Percentiles rank a stretch among this genome's conserved stretches.
Conservation (phyloP, 345 rosid species). For the Salix dunnii region DNA sequence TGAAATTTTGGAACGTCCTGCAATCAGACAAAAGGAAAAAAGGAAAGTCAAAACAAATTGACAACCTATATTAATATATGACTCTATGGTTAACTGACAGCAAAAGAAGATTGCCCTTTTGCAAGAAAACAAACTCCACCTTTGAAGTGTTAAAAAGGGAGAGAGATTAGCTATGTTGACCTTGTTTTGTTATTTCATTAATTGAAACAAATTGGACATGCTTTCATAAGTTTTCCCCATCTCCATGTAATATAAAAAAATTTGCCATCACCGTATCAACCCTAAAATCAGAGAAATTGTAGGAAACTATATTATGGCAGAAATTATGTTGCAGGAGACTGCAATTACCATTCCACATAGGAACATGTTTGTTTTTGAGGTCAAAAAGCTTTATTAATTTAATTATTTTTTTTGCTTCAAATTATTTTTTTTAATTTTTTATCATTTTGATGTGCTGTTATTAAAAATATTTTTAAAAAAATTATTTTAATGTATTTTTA, state of each 20-base stretch:
- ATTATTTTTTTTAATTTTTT: too few species aligned
- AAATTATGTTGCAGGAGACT: neutral
- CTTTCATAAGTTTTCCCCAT: neutral
- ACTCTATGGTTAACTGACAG: neutral
- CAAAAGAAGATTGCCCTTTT: neutral
- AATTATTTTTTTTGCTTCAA: too few species aligned
- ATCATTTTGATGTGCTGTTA: too few species aligned
- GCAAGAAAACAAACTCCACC: neutral
- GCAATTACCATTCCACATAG: neutral
- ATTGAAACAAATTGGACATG: neutral
- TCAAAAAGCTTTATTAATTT: too few species aligned
- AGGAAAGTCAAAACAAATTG: neutral
- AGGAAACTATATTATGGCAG: neutral
- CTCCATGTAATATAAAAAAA: neutral
- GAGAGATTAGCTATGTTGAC: neutral
- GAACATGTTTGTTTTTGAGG: too few species aligned
- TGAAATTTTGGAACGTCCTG: constrained; percentile 77
- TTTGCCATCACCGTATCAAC: neutral
- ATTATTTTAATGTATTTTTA: too few species aligned
- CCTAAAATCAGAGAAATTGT: neutral
- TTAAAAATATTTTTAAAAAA: too few species aligned
- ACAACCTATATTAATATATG: neutral
- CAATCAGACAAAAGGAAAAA: constrained; percentile 16
- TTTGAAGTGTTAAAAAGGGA: neutral
- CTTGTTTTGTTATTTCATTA: neutral